Conservation (phyloP, 371 early-diverging fungal species). For the Rhizopus arrhizus region DNA sequence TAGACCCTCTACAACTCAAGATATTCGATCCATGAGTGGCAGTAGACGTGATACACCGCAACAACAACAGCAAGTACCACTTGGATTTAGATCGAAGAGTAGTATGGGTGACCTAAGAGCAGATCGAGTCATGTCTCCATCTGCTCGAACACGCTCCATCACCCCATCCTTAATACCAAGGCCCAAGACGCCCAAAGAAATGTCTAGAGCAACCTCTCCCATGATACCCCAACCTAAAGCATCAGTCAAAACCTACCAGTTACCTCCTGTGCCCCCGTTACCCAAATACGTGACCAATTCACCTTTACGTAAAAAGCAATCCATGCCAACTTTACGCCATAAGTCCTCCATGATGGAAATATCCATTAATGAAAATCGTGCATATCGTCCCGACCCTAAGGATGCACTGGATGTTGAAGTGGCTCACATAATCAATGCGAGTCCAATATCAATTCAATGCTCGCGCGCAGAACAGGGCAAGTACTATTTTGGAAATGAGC, state of each 20-base stretch:
- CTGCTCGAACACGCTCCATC: slow-evolving; percentile 23
- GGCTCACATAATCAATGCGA: slow-evolving; percentile 57
- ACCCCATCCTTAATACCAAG: slow-evolving; percentile 55
- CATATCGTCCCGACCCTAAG: slow-evolving; percentile 49
- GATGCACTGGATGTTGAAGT: slow-evolving; percentile 65
- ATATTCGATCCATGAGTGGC: slow-evolving; percentile 12
- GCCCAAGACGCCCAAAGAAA: slow-evolving; percentile 43
- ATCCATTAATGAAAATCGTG: slow-evolving; percentile 10
- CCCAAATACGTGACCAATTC: slow-evolving; percentile 16
- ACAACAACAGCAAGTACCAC: slow-evolving; percentile 20
- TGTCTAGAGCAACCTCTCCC: slow-evolving; percentile 27
- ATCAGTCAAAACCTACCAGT: slow-evolving; percentile 5
- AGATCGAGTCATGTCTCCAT: slow-evolving; percentile 17
- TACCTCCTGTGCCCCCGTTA: slow-evolving; percentile 35
- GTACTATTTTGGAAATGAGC: slow-evolving; percentile 64
- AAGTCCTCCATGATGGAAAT: slow-evolving; percentile 21
- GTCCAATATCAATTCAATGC: slow-evolving; percentile 53
- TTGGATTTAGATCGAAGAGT: slow-evolving; percentile 29
- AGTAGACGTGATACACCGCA: slow-evolving; percentile 39
- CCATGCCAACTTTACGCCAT: slow-evolving; percentile 28
- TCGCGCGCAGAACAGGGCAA: slow-evolving; percentile 46
- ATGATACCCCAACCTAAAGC: slow-evolving; percentile 40
- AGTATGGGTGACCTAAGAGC: slow-evolving; percentile 34
- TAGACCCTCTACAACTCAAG: neutral
- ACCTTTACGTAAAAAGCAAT: slow-evolving; percentile 33